A percentile compares a stretch with the other conserved stretches of the same genome.
These are phyloP conservation scores for Murraya koenigii DNA, from an alignment of 345 rosid genomes.

Conservation along the genomic window DNA sequence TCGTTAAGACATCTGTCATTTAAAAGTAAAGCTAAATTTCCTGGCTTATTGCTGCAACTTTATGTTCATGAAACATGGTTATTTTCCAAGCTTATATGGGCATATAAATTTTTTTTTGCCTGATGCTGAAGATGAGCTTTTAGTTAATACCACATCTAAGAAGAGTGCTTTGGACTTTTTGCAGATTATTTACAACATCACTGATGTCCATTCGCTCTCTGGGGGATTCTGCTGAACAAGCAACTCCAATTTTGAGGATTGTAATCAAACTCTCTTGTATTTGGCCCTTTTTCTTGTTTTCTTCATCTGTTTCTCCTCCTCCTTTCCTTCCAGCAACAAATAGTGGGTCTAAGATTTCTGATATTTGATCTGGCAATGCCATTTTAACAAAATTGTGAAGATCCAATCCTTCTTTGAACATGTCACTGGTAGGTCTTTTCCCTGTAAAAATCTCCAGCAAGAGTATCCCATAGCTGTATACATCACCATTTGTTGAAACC, in stretches of 20 bases:
- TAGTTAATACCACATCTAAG: not conserved
- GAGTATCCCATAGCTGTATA: constrained; percentile 21
- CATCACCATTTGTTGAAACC: constrained; percentile 31
- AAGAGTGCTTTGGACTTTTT: constrained; percentile 23
- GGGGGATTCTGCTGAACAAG: constrained; percentile 15
- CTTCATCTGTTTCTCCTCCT: not conserved
- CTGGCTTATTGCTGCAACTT: not conserved
- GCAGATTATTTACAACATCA: constrained; percentile 5
- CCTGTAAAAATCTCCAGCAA: constrained; percentile 19
- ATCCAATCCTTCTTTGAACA: constrained; percentile 3
- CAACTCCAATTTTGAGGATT: constrained; percentile 14
- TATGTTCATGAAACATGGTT: not conserved
- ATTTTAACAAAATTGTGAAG: not conserved
- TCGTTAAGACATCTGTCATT: not conserved
- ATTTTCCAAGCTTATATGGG: not conserved
- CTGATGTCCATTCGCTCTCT: constrained; percentile 5
- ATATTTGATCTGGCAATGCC: constrained; percentile 5
- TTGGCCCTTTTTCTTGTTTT: not conserved
- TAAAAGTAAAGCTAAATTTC: not conserved
- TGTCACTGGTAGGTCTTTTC: not conserved
- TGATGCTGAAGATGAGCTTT: not conserved
- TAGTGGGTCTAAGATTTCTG: constrained; percentile 11
- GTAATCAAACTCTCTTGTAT: constrained; percentile 18
- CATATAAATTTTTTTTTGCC: not conserved
- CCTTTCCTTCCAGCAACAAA: not conserved